Evolutionary conservation across 129 eudicot species (phyloP).

Genomic region (Saussurea involucrata): DNA sequence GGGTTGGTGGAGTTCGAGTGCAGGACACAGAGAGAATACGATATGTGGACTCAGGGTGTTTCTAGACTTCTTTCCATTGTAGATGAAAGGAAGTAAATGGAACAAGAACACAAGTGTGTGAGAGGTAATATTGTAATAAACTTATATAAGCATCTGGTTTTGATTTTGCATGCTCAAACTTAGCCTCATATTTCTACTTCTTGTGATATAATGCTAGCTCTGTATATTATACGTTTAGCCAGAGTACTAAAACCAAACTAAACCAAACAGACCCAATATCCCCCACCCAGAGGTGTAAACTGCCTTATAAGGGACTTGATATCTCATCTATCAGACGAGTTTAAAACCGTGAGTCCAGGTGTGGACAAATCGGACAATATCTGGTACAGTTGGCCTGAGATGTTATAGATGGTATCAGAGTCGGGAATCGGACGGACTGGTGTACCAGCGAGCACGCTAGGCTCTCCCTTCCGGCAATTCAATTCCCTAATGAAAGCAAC

Average conservation of each 20-base stretch:
- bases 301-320: too few species aligned
- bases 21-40: constrained; percentile 72
- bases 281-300: background rate
- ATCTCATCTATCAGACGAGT: too few species aligned
- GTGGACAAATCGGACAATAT: too few species aligned
- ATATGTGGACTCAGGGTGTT: constrained; percentile 96
- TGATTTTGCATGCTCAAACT: constrained; percentile 18
- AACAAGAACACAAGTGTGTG: constrained; percentile 11
- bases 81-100: constrained; percentile 44
- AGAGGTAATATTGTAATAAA: constrained; percentile 30
- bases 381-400: too few species aligned
- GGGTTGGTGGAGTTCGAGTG: constrained; percentile 92
- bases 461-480: background rate
- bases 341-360: too few species aligned
- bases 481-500: too few species aligned
- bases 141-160: constrained; percentile 17
- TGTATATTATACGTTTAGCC: background rate
- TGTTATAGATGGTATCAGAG: too few species aligned
- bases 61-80: constrained; percentile 72
- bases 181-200: constrained; percentile 4
- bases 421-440: too few species aligned
- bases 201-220: constrained; percentile 12
- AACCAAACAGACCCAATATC: background rate
- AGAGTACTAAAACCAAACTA: background rate
- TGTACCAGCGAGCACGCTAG: too few species aligned